Evolutionary conservation across 2,329 filamentous ascomycete genomes (phyloP).

Genomic region (Microdochium paspali): DNA sequence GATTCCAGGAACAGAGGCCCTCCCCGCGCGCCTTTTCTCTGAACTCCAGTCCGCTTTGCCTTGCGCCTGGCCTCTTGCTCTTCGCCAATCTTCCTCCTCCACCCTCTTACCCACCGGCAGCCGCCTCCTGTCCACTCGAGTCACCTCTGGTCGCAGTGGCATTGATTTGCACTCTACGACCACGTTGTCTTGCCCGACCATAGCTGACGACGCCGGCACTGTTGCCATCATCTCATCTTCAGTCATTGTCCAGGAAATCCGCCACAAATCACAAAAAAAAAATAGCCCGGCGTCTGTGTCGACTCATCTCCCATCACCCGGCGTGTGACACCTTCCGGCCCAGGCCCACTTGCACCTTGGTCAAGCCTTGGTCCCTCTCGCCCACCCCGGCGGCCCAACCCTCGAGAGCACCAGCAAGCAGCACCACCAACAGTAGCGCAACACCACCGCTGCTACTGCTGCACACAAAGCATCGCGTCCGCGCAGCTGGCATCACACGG

Average conservation of each 20-base stretch:
- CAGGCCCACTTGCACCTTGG: neutral
- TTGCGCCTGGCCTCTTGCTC: neutral
- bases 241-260: conserved; percentile 8
- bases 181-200: too few species aligned
- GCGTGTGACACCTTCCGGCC: neutral
- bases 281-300: conserved; percentile 2
- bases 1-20: neutral
- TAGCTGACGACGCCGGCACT: too few species aligned
- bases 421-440: too few species aligned
- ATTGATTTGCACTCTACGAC: conserved; percentile 43
- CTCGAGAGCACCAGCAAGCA: neutral
- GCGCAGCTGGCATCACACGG: too few species aligned
- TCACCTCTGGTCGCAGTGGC: conserved; percentile 25
- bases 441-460: too few species aligned
- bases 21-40: neutral
- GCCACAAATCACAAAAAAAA: conserved; percentile 2
- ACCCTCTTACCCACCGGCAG: conserved; percentile 6
- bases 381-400: neutral
- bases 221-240: too few species aligned
- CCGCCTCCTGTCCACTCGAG: conserved; percentile 4
- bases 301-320: conserved; percentile 3
- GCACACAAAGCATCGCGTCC: neutral
- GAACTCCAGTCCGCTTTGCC: neutral
- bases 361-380: neutral
- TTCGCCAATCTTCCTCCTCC: neutral